A percentile compares a stretch with the other conserved stretches of the same genome.
These are phyloP conservation scores for Globisporangium heterothallicum DNA, from an alignment of 352 stramenopile genomes.

Conservation along the genomic window DNA sequence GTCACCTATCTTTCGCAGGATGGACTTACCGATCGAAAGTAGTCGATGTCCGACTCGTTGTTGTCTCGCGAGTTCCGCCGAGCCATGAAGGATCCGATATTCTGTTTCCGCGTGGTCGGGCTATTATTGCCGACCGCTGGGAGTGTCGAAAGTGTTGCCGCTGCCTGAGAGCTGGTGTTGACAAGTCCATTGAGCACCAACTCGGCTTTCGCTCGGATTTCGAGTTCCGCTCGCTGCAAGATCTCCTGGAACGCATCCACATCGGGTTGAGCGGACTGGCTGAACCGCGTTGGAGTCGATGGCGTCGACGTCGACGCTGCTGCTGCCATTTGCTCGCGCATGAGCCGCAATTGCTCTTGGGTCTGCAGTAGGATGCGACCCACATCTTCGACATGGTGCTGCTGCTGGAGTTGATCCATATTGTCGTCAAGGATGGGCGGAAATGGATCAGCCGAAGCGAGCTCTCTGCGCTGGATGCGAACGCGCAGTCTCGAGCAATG, in stretches of 20 bases:
- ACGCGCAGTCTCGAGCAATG: too few species aligned
- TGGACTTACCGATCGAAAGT: constrained; percentile 36
- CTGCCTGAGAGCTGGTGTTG: constrained; percentile 30
- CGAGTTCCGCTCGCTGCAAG: constrained; percentile 55
- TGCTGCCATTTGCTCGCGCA: constrained; percentile 62
- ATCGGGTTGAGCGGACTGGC: constrained; percentile 21
- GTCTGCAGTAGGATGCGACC: constrained; percentile 76
- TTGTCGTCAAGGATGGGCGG: not conserved
- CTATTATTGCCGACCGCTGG: constrained; percentile 13
- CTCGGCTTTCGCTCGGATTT: constrained; percentile 77
- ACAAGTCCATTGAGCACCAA: constrained; percentile 71
- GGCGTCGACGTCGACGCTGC: constrained; percentile 23
- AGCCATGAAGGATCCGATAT: constrained; percentile 18
- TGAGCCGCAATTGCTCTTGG: constrained; percentile 69
- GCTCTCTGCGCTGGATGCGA: too few species aligned
- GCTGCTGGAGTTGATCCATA: constrained; percentile 77
- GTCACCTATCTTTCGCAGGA: not conserved
- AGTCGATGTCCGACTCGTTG: constrained; percentile 28
- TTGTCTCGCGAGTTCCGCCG: constrained; percentile 5
- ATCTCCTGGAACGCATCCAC: constrained; percentile 62
- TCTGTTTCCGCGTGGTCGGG: constrained; percentile 6
- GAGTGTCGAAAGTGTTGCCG: constrained; percentile 14
- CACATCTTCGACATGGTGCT: constrained; percentile 80
- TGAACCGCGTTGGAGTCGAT: constrained; percentile 20
- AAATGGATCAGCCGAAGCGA: not conserved